Evolutionary conservation across 345 rosid genomes (phyloP).

Genomic region (Sisymbrium irio): DNA sequence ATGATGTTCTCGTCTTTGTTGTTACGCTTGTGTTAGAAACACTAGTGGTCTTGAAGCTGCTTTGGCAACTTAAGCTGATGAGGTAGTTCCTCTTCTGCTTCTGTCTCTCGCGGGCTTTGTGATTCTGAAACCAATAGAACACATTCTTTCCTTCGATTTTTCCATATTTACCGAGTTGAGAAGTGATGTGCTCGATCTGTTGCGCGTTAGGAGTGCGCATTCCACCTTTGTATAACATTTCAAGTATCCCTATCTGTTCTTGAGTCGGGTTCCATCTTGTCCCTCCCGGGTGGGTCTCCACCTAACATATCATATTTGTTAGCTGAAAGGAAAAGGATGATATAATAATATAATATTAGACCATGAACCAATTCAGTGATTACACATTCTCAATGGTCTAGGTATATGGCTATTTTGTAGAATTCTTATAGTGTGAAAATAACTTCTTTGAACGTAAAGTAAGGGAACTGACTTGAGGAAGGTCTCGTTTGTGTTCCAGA

Average conservation of each 20-base stretch:
- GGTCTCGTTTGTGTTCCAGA: slow-evolving; percentile 45
- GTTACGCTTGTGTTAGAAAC: slow-evolving; percentile 25
- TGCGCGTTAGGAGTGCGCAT: slow-evolving; percentile 94
- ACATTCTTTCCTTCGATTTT: slow-evolving; percentile 98
- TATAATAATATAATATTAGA: background rate
- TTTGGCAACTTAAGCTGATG: slow-evolving; percentile 43
- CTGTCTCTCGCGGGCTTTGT: slow-evolving; percentile 98
- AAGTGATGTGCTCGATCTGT: slow-evolving; percentile 90
- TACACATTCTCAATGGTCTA: background rate
- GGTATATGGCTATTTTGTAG: background rate
- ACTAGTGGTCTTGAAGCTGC: slow-evolving; percentile 34
- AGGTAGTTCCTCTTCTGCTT: slow-evolving; percentile 84
- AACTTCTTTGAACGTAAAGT: background rate
- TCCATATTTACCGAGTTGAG: slow-evolving; percentile 72
- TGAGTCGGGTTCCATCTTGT: slow-evolving; percentile 99
- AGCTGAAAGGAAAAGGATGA: background rate
- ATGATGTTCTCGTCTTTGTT: slow-evolving; percentile 26
- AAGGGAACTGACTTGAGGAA: slow-evolving; percentile 41
- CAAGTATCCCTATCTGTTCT: slow-evolving; percentile 91
- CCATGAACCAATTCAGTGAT: background rate
- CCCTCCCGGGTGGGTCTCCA: slow-evolving; percentile 93
- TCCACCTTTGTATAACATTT: slow-evolving; percentile 83
- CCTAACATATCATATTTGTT: slow-evolving; percentile 34
- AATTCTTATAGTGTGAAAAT: background rate
- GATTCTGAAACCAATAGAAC: slow-evolving; percentile 98